phyloP scores from a whole-genome alignment of 768 basidiomycete genomes.

The Mycena sanguinolenta region DNA sequence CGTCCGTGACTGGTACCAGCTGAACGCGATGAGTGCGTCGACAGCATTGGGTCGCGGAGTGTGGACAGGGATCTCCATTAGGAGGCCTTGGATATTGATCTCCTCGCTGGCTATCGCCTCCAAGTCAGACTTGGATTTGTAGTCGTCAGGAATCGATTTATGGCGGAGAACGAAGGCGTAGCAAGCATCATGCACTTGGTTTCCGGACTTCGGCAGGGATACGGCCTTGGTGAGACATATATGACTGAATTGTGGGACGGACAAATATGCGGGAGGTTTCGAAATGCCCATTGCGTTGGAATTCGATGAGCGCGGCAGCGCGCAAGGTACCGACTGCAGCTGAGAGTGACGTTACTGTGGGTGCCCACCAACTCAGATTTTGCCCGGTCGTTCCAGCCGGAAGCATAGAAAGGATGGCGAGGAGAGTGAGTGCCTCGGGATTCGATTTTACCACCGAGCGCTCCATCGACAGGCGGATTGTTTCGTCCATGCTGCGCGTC shows the following conservation, averaged over 20 bases:
- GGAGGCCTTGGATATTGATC: too few species aligned
- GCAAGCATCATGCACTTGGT: too few species aligned
- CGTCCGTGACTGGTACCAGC: too few species aligned
- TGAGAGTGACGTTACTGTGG: constrained; percentile 9
- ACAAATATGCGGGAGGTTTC: constrained; percentile 29
- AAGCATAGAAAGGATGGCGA: constrained; percentile 42
- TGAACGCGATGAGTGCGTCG: too few species aligned
- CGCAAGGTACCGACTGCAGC: constrained; percentile 23
- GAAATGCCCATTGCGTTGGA: constrained; percentile 4
- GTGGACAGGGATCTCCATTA: too few species aligned
- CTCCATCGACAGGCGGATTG: constrained; percentile 20
- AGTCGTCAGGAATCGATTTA: too few species aligned
- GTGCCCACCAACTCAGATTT: constrained; percentile 32
- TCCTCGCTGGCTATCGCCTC: too few species aligned
- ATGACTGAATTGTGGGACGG: constrained; percentile 39
- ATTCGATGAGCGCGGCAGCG: constrained; percentile 15
- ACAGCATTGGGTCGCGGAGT: too few species aligned
- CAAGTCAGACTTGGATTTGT: too few species aligned
- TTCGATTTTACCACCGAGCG: constrained; percentile 34
- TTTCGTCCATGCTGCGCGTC: too few species aligned
- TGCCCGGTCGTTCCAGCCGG: constrained; percentile 39
- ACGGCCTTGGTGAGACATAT: constrained; percentile 34
- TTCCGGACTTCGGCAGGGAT: too few species aligned
- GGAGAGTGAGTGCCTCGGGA: constrained; percentile 39
- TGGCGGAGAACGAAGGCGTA: too few species aligned